Evolutionary conservation across 805 yeast genomes (phyloP), one percentile per base, ranked within the genome.

Genomic region (Lipomyces sp.): DNA sequence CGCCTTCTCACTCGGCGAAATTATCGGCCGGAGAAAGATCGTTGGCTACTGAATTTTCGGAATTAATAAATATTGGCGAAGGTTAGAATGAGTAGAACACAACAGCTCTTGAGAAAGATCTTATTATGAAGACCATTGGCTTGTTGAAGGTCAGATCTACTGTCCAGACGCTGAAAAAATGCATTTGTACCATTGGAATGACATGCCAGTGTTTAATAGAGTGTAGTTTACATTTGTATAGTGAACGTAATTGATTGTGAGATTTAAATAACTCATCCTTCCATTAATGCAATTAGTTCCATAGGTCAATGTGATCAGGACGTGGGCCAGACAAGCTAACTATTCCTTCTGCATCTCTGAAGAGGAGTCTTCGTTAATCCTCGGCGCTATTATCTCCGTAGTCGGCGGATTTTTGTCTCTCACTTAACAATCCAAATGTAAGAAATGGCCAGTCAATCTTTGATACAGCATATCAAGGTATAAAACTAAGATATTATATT

Each of bases 1-100:
- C 71, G 85, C 93, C 78, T 95, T 92, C 81, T 87, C 98, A 34
- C 84, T 94, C 57, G 99, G 99, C 78, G 99, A 95, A 85, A 87
- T 93, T 73, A 84, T 95, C 76, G 99, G 99, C 77, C 92, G 98
- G 85, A 90, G 98, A 84, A 87, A 90, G 76, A 74, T 95, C 68
- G 90, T 92, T 76, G 97, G 98, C 73, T 94, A 95, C 84, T 70
- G 72, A 64, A 53, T 18, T 51, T 50, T 51, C 8, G 54, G 29
- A 5, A 24, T 24, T 4, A 33, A 33, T 42, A 42, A 42, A n/a
- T n/a, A 42, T 15, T 42, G 48, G 13, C 39, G 39, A n/a, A 42
- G 8, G 15, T 42, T 42, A 42, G 48, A 42, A 42, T 24, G 48
- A 6, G 48, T n/a, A 18, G 48, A 42, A 15, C n/a, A 42, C 48